These are phyloP conservation scores for Croton setiger DNA, from an alignment of 441 rosid genomes.

Conservation along the genomic window DNA sequence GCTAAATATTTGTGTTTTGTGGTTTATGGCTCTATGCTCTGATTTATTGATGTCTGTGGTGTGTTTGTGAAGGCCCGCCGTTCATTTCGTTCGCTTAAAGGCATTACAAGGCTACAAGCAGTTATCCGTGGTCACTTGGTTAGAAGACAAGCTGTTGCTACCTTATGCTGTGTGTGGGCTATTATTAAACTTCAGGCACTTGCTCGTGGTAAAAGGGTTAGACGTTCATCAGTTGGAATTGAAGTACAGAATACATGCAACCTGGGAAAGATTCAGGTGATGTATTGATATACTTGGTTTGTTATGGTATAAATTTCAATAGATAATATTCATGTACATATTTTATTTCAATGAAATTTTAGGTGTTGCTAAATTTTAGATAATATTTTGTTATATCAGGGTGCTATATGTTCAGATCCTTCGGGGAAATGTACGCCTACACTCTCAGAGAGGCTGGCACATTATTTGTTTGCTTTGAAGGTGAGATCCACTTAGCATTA, in stretches of 20 bases:
- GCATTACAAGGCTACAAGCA: slow-evolving; percentile 78
- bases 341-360: background rate
- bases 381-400: slow-evolving; percentile 31
- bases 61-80: slow-evolving; percentile 50
- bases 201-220: slow-evolving; percentile 62
- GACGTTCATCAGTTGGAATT: slow-evolving; percentile 38
- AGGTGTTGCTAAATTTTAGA: slow-evolving; percentile 5
- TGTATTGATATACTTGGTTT: slow-evolving; percentile 9
- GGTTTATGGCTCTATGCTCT: background rate
- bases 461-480: slow-evolving; percentile 53
- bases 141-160: slow-evolving; percentile 79
- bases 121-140: slow-evolving; percentile 84
- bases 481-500: slow-evolving; percentile 28
- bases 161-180: slow-evolving; percentile 66
- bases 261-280: slow-evolving; percentile 36
- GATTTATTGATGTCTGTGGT: slow-evolving; percentile 17
- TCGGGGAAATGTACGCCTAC: slow-evolving; percentile 28
- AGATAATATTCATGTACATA: background rate
- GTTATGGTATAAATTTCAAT: background rate
- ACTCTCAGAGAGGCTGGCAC: slow-evolving; percentile 39
- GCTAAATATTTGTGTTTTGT: background rate
- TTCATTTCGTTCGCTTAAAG: slow-evolving; percentile 52
- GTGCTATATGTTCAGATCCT: slow-evolving; percentile 29
- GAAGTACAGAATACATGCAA: slow-evolving; percentile 35
- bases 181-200: slow-evolving; percentile 76